These are phyloP conservation scores for Stylosanthes scabra DNA, from an alignment of 331 rosid genomes.

Conservation along the genomic window DNA sequence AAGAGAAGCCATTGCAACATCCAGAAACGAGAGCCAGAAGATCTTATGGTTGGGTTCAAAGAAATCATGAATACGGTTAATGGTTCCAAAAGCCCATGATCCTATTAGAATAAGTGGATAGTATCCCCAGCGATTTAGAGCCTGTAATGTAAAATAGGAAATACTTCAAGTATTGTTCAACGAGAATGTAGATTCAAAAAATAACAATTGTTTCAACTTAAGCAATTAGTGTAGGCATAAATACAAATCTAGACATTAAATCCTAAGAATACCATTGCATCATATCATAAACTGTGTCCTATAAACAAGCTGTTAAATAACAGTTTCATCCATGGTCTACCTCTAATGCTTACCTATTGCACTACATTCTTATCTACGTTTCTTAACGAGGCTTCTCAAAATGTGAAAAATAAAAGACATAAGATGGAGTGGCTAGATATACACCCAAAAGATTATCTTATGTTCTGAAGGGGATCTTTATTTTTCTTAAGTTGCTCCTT, in stretches of 20 bases:
- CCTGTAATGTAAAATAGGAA: constrained; percentile 56
- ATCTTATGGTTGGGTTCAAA: constrained; percentile 84
- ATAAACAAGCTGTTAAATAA: no score
- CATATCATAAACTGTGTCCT: no score
- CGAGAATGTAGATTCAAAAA: constrained; percentile 26
- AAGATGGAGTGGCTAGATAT: no score
- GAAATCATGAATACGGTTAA: constrained; percentile 92
- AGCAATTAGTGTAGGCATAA: constrained; percentile 29
- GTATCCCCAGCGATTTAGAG: constrained; percentile 95
- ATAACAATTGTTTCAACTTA: constrained; percentile 1
- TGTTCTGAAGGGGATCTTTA: background rate
- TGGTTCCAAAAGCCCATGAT: constrained; percentile 93
- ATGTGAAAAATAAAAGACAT: no score
- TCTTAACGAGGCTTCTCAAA: no score
- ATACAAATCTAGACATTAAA: constrained; percentile 17
- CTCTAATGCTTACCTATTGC: no score
- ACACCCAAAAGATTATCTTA: constrained; percentile 10
- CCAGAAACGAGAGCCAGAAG: constrained; percentile 96
- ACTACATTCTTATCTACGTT: no score
- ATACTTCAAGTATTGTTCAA: constrained; percentile 1
- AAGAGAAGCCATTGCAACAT: constrained; percentile 86
- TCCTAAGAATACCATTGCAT: background rate
- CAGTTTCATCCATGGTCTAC: no score
- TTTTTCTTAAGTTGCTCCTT: background rate
- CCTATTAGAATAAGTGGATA: constrained; percentile 97